phyloP scores from a whole-genome alignment of 441 rosid species.

The Erodium trifolium region DNA sequence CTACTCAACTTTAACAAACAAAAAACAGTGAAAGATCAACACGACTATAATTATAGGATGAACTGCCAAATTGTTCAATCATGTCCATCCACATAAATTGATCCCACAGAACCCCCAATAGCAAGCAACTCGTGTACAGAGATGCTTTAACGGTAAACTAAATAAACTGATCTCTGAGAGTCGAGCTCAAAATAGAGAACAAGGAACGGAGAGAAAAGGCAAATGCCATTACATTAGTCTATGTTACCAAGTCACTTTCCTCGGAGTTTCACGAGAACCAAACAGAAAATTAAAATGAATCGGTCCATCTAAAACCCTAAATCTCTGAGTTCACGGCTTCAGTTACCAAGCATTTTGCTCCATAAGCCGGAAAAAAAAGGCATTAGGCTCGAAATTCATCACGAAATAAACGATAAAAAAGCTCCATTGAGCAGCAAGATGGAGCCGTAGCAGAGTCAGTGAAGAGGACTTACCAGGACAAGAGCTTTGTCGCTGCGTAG shows the following conservation, averaged over 20 bases:
- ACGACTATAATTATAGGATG: neutral
- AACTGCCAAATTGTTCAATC: neutral
- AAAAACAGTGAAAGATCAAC: neutral
- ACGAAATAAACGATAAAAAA: neutral
- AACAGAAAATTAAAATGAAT: neutral
- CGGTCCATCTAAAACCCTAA: slow-evolving; percentile 1
- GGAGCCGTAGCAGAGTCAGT: no score
- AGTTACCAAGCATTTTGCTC: neutral
- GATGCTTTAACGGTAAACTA: neutral
- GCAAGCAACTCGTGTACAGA: neutral
- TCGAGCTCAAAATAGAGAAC: neutral
- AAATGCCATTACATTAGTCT: no score
- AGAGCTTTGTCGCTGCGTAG: neutral
- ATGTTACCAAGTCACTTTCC: no score
- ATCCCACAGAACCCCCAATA: neutral
- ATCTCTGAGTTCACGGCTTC: neutral
- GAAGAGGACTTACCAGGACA: neutral
- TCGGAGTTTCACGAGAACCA: no score
- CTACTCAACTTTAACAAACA: neutral
- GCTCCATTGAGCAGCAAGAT: neutral
- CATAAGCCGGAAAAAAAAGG: neutral
- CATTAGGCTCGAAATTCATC: neutral
- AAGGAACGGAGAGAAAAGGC: neutral
- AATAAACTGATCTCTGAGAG: neutral
- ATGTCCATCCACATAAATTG: slow-evolving; percentile 1